These are phyloP conservation scores for Penicillium thymicola DNA, from an alignment of 2,329 filamentous ascomycete species.

Conservation along the genomic window DNA sequence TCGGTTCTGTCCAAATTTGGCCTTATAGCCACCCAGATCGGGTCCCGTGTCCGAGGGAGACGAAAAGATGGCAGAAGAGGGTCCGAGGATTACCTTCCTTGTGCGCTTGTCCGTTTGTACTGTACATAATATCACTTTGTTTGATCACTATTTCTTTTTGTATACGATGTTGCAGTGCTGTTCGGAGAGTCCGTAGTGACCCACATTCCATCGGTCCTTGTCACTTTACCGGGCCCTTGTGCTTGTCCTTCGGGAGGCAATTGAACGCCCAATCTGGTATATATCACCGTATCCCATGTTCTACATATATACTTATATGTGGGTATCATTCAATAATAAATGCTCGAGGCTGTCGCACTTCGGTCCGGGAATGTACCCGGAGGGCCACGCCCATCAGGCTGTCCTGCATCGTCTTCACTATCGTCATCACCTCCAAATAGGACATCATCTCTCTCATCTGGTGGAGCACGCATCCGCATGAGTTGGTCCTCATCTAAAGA, in stretches of 20 bases:
- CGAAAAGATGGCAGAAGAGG: conserved; percentile 13
- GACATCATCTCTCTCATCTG: conserved; percentile 47
- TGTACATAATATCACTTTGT: conserved; percentile 31
- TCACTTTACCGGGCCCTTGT: not conserved
- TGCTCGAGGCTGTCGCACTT: conserved; percentile 29
- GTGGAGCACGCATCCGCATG: conserved; percentile 55
- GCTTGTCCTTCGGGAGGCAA: not conserved
- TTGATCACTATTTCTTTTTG: conserved; percentile 22
- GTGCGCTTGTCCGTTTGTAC: conserved; percentile 15
- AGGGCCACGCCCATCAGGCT: conserved; percentile 18
- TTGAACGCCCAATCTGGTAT: not conserved
- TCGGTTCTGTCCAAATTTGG: not conserved
- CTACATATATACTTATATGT: not conserved
- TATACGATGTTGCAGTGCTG: not conserved
- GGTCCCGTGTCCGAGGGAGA: not conserved
- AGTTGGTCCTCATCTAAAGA: conserved; percentile 63
- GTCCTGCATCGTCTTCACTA: conserved; percentile 37
- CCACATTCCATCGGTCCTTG: not conserved
- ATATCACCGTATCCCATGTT: not conserved
- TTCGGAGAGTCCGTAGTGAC: not conserved
- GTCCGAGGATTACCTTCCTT: conserved; percentile 9
- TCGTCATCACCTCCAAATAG: conserved; percentile 43
- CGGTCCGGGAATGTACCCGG: conserved; percentile 38
- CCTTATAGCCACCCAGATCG: not conserved
- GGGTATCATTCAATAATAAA: conserved; percentile 33